Percentiles rank a stretch among this genome's conserved stretches.
Evolutionary conservation across 164 flowering plant genomes (phyloP).

Genomic region (Stephania cephalantha): DNA sequence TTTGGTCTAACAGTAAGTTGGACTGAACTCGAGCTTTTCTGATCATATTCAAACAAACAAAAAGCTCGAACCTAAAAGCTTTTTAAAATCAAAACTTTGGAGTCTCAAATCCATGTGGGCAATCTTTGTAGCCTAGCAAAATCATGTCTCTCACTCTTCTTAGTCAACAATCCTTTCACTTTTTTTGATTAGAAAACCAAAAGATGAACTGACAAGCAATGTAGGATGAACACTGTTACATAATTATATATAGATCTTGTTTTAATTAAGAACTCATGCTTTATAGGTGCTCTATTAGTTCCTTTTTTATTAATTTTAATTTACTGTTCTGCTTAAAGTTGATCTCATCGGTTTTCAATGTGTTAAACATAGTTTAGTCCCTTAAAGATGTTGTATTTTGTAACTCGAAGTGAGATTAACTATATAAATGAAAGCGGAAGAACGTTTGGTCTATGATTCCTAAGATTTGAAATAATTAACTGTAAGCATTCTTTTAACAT

Average conservation of each 20-base stretch:
- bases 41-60: neutral
- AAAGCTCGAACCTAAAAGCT: neutral
- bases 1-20: neutral
- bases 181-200: neutral
- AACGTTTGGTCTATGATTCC: too few species aligned
- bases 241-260: neutral
- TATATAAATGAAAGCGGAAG: too few species aligned
- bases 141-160: neutral
- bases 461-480: too few species aligned
- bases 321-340: neutral
- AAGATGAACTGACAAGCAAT: neutral
- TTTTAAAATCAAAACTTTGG: neutral
- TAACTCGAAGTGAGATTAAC: too few species aligned
- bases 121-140: neutral
- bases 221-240: neutral
- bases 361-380: neutral
- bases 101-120: neutral
- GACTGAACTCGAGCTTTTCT: neutral
- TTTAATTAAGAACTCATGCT: neutral
- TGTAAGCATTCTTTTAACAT: too few species aligned
- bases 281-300: neutral
- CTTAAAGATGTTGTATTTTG: too few species aligned
- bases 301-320: neutral
- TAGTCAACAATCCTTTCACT: slow-evolving; percentile 1
- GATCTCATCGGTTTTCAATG: neutral